A percentile compares a stretch with the other conserved stretches of the same genome.
These are phyloP conservation scores for Backusella macrospora DNA, from an alignment of 192 early-diverging fungal genomes.

Conservation along the genomic window DNA sequence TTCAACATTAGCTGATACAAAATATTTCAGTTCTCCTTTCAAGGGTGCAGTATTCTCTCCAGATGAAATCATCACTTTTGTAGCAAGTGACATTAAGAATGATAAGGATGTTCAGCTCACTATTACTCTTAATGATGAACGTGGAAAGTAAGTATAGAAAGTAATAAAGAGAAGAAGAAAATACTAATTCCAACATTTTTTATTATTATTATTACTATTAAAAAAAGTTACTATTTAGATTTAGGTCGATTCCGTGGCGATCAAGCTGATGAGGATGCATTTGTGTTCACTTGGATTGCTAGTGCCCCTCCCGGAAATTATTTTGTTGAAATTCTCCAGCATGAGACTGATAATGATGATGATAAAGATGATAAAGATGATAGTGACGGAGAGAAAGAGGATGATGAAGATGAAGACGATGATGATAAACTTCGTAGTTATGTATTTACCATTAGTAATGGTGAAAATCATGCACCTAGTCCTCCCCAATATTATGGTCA, in stretches of 20 bases:
- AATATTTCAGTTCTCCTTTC: constrained; percentile 6
- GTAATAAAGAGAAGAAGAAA: background rate
- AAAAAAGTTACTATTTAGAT: background rate
- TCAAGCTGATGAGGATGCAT: constrained; percentile 6
- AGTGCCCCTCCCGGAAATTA: constrained; percentile 10
- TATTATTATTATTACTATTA: background rate
- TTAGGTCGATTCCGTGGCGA: constrained; percentile 8
- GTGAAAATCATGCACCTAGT: background rate
- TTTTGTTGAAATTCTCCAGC: background rate
- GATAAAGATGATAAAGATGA: background rate
- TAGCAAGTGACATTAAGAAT: constrained; percentile 5
- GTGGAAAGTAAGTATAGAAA: background rate
- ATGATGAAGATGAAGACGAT: background rate
- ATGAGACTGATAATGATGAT: background rate
- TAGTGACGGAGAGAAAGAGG: background rate
- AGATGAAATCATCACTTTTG: background rate
- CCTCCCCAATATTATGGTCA: background rate
- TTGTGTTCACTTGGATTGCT: background rate
- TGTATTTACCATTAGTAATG: background rate
- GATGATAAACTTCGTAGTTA: constrained; percentile 7
- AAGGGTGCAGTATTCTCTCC: background rate
- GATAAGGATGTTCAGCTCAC: constrained; percentile 6
- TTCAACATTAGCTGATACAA: constrained; percentile 4
- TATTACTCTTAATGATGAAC: constrained; percentile 1
- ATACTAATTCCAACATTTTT: background rate